Evolutionary conservation across 345 rosid genomes (phyloP).

Genomic region (Eucalyptus erythrocorys): DNA sequence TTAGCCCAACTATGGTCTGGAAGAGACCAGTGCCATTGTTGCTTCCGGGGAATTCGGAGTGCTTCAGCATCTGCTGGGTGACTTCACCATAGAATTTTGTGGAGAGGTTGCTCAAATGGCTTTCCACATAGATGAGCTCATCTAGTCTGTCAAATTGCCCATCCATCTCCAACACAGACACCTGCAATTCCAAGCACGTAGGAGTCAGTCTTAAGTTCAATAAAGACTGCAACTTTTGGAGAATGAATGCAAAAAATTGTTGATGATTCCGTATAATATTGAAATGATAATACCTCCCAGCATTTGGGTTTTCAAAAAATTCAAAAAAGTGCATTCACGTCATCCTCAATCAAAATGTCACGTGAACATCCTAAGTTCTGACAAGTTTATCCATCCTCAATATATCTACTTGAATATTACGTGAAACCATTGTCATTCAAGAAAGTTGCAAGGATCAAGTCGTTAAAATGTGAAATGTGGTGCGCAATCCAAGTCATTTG

Average conservation of each 20-base stretch:
- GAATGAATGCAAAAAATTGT: background rate
- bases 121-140: conserved; percentile 90
- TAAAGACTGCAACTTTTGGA: background rate
- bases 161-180: conserved; percentile 92
- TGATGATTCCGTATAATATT: background rate
- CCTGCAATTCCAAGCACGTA: conserved; percentile 19
- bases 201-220: background rate
- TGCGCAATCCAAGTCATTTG: background rate
- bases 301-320: background rate
- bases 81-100: conserved; percentile 92
- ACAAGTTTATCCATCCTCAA: background rate
- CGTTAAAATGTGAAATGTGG: background rate
- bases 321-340: background rate
- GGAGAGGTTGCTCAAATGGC: conserved; percentile 90
- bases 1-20: conserved; percentile 85
- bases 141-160: conserved; percentile 95
- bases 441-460: background rate
- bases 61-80: conserved; percentile 95
- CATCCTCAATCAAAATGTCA: background rate
- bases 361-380: background rate
- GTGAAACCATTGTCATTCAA: background rate
- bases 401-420: background rate
- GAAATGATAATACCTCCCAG: background rate
- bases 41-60: conserved; percentile 92
- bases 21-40: conserved; percentile 94